Percentiles rank a stretch among this genome's conserved stretches.
These are phyloP conservation scores for Globisporangium mamillatum DNA, from an alignment of 352 stramenopile genomes.

Conservation along the genomic window DNA sequence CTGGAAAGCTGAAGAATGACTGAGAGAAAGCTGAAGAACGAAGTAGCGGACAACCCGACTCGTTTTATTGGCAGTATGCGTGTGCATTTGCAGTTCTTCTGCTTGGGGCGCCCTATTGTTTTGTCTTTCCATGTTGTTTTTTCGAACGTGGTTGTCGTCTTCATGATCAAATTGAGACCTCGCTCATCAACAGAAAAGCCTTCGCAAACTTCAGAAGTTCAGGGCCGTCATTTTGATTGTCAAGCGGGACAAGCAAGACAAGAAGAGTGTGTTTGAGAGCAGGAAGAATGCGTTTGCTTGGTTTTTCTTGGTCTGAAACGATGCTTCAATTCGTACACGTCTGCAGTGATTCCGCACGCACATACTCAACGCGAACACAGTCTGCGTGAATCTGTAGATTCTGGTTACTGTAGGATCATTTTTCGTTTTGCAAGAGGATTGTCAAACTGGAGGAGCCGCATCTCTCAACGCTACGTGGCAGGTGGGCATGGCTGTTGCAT, in stretches of 20 bases:
- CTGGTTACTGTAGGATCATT: too few species aligned
- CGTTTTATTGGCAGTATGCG: not conserved
- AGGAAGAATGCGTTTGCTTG: not conserved
- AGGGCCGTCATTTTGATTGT: not conserved
- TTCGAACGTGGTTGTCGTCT: conserved; percentile 8
- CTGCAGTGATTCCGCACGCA: too few species aligned
- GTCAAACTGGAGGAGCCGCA: too few species aligned
- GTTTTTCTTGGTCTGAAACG: too few species aligned
- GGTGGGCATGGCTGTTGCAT: too few species aligned
- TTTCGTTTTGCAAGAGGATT: too few species aligned
- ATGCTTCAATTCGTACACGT: too few species aligned
- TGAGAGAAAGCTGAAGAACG: not conserved
- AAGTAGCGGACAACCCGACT: too few species aligned
- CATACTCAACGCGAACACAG: too few species aligned
- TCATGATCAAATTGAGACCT: not conserved
- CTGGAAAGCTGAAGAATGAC: conserved; percentile 5
- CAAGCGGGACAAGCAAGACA: not conserved
- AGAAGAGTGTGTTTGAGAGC: not conserved
- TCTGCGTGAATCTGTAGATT: too few species aligned
- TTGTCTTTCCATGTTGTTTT: not conserved
- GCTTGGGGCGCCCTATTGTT: not conserved
- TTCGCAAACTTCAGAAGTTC: not conserved
- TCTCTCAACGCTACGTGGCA: too few species aligned
- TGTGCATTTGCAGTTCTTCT: not conserved
- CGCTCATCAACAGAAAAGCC: not conserved